phyloP scores from a whole-genome alignment of 2,329 filamentous ascomycete genomes.

The Myotisia sp. region DNA sequence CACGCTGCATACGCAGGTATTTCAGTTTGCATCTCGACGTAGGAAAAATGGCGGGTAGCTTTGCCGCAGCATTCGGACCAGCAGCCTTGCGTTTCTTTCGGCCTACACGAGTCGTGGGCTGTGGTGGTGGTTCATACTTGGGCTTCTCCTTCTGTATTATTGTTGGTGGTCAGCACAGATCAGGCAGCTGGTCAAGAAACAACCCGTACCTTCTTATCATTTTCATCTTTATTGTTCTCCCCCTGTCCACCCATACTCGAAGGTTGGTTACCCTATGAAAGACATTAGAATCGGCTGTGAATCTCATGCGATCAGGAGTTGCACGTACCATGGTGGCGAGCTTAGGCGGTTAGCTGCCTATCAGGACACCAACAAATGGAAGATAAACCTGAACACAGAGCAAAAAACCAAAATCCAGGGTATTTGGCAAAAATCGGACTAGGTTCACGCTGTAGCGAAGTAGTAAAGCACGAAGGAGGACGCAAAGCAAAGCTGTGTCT shows the following conservation, averaged over 20 bases:
- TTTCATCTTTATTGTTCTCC: conserved; percentile 65
- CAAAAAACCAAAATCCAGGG: too few species aligned
- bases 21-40: conserved; percentile 95
- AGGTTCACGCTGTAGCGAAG: too few species aligned
- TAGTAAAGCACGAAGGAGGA: too few species aligned
- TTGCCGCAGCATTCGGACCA: conserved; percentile 84
- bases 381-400: too few species aligned
- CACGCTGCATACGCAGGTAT: conserved; percentile 93
- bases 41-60: conserved; percentile 85
- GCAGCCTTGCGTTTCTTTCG: conserved; percentile 97
- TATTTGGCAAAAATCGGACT: too few species aligned
- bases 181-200: neutral
- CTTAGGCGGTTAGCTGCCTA: too few species aligned
- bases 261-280: conserved; percentile 40
- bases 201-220: conserved; percentile 73
- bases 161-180: neutral
- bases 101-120: conserved; percentile 89
- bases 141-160: conserved; percentile 84
- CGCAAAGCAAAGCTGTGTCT: too few species aligned
- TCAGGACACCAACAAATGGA: too few species aligned
- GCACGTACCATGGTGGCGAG: conserved; percentile 24
- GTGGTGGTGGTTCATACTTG: conserved; percentile 97
- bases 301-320: conserved; percentile 6
- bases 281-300: conserved; percentile 14
- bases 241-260: conserved; percentile 68